These are phyloP conservation scores for Gamsiella multidivaricata DNA, from an alignment of 192 early-diverging fungal species.

Conservation along the genomic window DNA sequence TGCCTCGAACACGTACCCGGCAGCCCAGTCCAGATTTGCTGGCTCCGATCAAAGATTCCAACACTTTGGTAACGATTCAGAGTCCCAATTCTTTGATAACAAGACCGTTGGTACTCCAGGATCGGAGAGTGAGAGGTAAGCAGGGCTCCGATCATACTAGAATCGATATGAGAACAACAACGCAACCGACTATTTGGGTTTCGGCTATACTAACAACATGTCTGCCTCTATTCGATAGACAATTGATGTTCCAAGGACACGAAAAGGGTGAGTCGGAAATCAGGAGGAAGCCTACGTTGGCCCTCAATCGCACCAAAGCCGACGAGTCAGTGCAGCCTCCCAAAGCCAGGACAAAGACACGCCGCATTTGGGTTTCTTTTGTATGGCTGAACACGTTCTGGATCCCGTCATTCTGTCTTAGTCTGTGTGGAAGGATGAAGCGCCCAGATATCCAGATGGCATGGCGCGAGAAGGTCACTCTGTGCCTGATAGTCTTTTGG, in stretches of 20 bases:
- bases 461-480: conserved; percentile 92
- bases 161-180: no score
- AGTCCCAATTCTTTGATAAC: conserved; percentile 25
- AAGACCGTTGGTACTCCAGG: conserved; percentile 38
- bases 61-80: conserved; percentile 4
- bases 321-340: conserved; percentile 60
- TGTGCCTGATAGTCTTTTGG: conserved; percentile 87
- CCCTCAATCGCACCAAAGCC: conserved; percentile 40
- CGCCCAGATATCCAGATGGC: conserved; percentile 94
- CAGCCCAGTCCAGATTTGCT: conserved; percentile 13
- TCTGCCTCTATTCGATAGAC: conserved; percentile 3
- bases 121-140: conserved; percentile 38
- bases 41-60: conserved; percentile 18
- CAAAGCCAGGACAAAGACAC: conserved; percentile 52
- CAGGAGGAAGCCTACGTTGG: conserved; percentile 55
- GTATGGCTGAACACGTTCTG: conserved; percentile 88
- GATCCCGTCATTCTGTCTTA: conserved; percentile 71
- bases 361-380: conserved; percentile 75
- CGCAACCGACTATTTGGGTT: no score
- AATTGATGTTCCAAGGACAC: conserved; percentile 44
- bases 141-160: no score
- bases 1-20: conserved; percentile 18
- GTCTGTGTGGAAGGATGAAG: conserved; percentile 77
- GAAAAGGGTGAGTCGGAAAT: conserved; percentile 27
- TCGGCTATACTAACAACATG: no score